Conservation (phyloP, 2,329 filamentous ascomycete genomes). For the Periconia sp. region DNA sequence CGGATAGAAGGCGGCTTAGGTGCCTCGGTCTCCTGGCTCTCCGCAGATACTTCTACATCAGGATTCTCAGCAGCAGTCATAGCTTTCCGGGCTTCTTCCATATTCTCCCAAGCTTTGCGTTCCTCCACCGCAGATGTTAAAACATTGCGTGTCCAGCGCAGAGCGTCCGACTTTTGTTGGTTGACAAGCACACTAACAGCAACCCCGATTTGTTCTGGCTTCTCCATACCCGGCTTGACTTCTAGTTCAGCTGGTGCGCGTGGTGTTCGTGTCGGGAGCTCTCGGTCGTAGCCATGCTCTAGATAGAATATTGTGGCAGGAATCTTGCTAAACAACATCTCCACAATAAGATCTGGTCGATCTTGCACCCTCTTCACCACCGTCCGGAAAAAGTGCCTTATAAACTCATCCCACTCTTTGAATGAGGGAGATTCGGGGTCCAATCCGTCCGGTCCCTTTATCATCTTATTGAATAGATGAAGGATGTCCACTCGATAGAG, state of each 20-base stretch:
- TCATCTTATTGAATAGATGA: constrained; percentile 84
- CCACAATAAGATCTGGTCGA: constrained; percentile 82
- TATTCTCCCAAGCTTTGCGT: constrained; percentile 77
- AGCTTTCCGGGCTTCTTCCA: constrained; percentile 65
- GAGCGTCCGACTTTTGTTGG: constrained; percentile 74
- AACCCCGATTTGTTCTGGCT: constrained; percentile 74
- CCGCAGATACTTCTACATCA: constrained; percentile 32
- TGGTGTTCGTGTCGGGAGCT: constrained; percentile 68
- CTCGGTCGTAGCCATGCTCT: constrained; percentile 88
- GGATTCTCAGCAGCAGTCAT: constrained; percentile 40
- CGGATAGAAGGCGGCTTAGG: constrained; percentile 53
- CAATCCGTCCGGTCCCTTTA: constrained; percentile 83
- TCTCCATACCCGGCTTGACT: constrained; percentile 73
- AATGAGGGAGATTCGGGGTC: constrained; percentile 70
- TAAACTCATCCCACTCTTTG: constrained; percentile 90
- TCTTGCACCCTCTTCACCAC: constrained; percentile 85
- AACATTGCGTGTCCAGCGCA: constrained; percentile 82
- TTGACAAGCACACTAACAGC: constrained; percentile 81
- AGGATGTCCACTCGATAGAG: constrained; percentile 92
- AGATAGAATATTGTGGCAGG: constrained; percentile 82
- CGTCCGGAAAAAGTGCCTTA: constrained; percentile 81
- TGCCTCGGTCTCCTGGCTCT: constrained; percentile 41
- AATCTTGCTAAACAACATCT: constrained; percentile 95
- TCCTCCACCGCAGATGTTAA: constrained; percentile 73
- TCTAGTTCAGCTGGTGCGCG: constrained; percentile 81